Base-by-base conservation (phyloP, 73 alveolate genomes). In the Uronychia binucleata region DNA sequence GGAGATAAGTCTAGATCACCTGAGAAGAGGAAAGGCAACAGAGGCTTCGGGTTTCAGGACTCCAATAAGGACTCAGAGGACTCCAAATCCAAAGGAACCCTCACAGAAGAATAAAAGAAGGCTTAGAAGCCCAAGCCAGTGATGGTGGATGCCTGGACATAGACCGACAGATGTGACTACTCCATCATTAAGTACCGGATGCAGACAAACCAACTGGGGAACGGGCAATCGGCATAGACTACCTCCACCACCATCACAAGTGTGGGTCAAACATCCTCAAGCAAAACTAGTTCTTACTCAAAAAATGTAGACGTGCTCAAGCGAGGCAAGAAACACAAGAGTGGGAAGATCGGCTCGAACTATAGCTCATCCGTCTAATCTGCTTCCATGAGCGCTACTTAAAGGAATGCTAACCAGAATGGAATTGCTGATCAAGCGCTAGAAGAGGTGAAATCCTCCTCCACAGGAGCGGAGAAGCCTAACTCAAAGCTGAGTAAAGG, bases 111-210 rank as follows among this genome's bases (percentile, higher is more conserved):
- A 26, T 34, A 74, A 11, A 83, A 83, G 28, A 83, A 78, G 34
- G 76, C 77, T 74, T 59, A 33, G 30, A 90, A 90, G 33, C 95
- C 95, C 14, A 46, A 46, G 19, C 67, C 67, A 11, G 92, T 35
- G 30, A 90, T 90, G 95, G 86, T 74, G 33, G 95, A 90, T 79
- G 92, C 92, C 26, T 90, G 95, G 90, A 90, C 95, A 26, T 78
- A 90, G 76, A 90, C 95, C 27, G 95, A 89, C 0, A 1, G 92
- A 30, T 57, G 90, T 34, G 95, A 89, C 30, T 89, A 83, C 74
- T 80, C 95, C 26, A 84, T 89, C 0, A 89, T 89, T 78, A 89
- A 89, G 35, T 59, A 84, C 74, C 77, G 90, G 33, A 83, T 88
- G 94, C 85, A 75, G 30, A 83, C 67, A 11, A 46, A 46, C 19